These are phyloP conservation scores for Fraxinus floribunda DNA, from an alignment of 305 asterid species.

Conservation along the genomic window DNA sequence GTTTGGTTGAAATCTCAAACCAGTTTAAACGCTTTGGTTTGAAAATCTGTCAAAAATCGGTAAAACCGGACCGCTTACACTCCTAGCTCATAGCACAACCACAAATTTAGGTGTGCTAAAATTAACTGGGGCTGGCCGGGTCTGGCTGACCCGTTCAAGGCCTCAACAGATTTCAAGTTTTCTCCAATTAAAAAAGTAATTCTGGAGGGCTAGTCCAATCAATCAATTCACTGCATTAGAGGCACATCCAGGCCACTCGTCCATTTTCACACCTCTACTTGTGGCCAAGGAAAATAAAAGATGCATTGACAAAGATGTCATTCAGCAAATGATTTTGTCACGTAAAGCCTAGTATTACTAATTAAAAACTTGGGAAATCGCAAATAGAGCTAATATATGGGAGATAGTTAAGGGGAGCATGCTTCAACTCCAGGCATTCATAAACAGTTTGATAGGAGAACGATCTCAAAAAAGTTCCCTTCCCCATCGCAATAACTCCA, in stretches of 20 bases:
- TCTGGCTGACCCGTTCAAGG: not conserved
- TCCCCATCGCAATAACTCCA: not conserved
- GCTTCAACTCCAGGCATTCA: not conserved
- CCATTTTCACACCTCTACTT: not conserved
- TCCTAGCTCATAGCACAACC: not conserved
- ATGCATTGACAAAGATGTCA: not conserved
- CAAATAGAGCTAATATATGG: not conserved
- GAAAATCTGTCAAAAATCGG: too few species aligned
- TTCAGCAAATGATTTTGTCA: not conserved
- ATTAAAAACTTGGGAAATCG: not conserved
- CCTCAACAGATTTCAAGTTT: not conserved
- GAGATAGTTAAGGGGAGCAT: not conserved
- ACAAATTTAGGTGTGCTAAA: not conserved
- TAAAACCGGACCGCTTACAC: too few species aligned
- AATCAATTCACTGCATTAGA: not conserved
- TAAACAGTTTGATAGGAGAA: not conserved
- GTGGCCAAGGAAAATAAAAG: not conserved
- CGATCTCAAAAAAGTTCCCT: not conserved
- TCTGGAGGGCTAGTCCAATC: not conserved
- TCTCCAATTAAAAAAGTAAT: not conserved
- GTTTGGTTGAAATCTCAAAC: too few species aligned
- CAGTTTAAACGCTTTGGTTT: too few species aligned
- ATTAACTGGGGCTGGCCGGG: not conserved
- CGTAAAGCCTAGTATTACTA: not conserved
- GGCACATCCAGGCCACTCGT: not conserved